Evolutionary conservation across 208 protist species (phyloP), one percentile per base, ranked within the genome.

Genomic region (Crithidia acanthocephali): DNA sequence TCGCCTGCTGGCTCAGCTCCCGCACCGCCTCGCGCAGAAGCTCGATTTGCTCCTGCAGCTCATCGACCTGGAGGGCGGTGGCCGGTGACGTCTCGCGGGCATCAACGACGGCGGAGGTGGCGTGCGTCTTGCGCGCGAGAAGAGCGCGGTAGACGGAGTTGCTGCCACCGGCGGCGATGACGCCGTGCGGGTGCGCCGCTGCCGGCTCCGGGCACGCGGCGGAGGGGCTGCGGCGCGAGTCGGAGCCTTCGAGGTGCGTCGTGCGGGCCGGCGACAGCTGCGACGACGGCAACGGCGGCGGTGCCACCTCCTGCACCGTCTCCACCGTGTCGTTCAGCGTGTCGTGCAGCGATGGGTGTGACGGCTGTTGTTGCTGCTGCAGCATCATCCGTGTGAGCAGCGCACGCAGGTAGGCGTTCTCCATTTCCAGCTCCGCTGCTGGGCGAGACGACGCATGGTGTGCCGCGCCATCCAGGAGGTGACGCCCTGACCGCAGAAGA

Each of bases 21-120:
- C 71, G 76, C 44, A 86, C 81, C 63, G 71, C 78, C 61, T 80
- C 63, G 7, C 78, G 69, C 69, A 86, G 73, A 44, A 62, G 48
- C 45, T 72, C 60, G 25, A 72, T 72, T 58, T 69, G 69, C 56
- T 72, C 68, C 63, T 63, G 64, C 57, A 76, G 66, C 23, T 83
- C 60, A 23, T 53, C 68, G 11, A 68, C 67, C 44, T 79, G 62
- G 8, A 48, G 45, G 6, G 64, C 7, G 20, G 72, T 67, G 45
- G 59, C 72, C 6, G 65, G 65, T 0, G 63, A 25, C 28, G 48
- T 30, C 13, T 61, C 64, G 20, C 64, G 32, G 16, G 27, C 9
- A 13, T 47, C 60, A 11, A 35, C 61, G 2, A 27, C 59, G n/a
- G 32, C 35, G 35, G 35, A 11, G 35, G 11, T 5, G 35, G 5